phyloP scores from a whole-genome alignment of 2,329 filamentous ascomycete species.

The Fusarium luffae region DNA sequence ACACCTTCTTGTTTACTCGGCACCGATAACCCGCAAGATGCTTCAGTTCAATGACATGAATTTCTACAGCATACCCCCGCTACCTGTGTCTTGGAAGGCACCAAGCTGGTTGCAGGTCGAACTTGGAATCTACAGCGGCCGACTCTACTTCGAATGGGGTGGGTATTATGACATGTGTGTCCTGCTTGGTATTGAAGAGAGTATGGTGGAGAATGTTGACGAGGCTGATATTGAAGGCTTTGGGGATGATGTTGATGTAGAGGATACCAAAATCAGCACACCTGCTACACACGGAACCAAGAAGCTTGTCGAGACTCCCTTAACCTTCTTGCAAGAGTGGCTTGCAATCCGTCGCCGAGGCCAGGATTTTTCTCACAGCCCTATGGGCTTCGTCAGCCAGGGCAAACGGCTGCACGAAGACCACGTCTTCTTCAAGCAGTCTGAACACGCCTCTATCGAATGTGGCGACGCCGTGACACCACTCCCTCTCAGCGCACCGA shows the following conservation, averaged over 20 bases:
- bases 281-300: background rate
- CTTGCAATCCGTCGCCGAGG: constrained; percentile 63
- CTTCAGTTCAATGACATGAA: constrained; percentile 65
- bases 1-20: constrained; percentile 65
- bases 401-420: constrained; percentile 59
- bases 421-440: constrained; percentile 63
- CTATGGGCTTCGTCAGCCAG: constrained; percentile 67
- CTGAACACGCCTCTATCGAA: background rate
- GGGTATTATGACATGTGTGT: constrained; percentile 55
- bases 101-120: constrained; percentile 67
- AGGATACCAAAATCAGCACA: background rate
- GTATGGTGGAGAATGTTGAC: background rate
- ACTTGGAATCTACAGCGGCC: constrained; percentile 68
- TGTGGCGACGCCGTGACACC: constrained; percentile 11
- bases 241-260: background rate
- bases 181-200: constrained; percentile 48
- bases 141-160: constrained; percentile 67
- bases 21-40: constrained; percentile 62
- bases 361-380: constrained; percentile 68
- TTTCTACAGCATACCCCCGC: constrained; percentile 63
- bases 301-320: constrained; percentile 45
- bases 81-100: constrained; percentile 57
- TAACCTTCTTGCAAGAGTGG: constrained; percentile 67
- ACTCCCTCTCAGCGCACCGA: constrained; percentile 1
- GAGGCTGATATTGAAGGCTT: background rate